A percentile compares a stretch with the other conserved stretches of the same genome.
phyloP scores from a whole-genome alignment of 306 rosid species.

The Prunus persica region DNA sequence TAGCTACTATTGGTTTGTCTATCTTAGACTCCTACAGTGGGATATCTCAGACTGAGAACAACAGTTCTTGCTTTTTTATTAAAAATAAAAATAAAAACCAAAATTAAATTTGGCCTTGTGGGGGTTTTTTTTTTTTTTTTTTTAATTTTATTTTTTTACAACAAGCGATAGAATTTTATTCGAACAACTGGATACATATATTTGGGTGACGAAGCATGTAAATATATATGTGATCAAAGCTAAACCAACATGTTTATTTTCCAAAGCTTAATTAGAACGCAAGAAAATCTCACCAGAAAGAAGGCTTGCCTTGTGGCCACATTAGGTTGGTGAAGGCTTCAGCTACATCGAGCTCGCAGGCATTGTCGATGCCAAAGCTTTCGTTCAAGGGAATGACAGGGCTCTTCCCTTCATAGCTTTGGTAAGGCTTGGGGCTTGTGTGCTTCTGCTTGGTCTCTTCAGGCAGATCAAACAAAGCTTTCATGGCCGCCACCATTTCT shows the following conservation, averaged over 20 bases:
- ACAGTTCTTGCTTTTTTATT: background rate
- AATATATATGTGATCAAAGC: background rate
- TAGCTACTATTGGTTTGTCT: background rate
- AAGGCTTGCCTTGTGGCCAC: constrained; percentile 56
- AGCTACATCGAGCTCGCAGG: background rate
- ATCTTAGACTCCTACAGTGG: background rate
- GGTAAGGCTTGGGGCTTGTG: constrained; percentile 25
- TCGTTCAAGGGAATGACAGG: constrained; percentile 27
- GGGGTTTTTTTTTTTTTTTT: background rate
- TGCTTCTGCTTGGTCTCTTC: constrained; percentile 43
- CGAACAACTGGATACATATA: background rate
- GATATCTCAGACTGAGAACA: background rate
- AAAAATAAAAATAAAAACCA: too few species aligned
- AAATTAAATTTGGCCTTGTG: background rate
- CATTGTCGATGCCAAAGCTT: constrained; percentile 46
- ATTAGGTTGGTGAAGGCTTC: constrained; percentile 41
- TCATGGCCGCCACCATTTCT: constrained; percentile 26
- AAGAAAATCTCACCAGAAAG: constrained; percentile 33
- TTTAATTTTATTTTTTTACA: too few species aligned
- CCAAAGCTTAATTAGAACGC: background rate
- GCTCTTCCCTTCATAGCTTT: constrained; percentile 31
- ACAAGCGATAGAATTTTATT: too few species aligned
- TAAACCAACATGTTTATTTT: background rate
- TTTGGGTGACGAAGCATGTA: background rate
- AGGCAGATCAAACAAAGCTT: constrained; percentile 47